A percentile compares a stretch with the other conserved stretches of the same genome.
phyloP scores from a whole-genome alignment of 805 yeast genomes.

The Saturnispora zaruensis region DNA sequence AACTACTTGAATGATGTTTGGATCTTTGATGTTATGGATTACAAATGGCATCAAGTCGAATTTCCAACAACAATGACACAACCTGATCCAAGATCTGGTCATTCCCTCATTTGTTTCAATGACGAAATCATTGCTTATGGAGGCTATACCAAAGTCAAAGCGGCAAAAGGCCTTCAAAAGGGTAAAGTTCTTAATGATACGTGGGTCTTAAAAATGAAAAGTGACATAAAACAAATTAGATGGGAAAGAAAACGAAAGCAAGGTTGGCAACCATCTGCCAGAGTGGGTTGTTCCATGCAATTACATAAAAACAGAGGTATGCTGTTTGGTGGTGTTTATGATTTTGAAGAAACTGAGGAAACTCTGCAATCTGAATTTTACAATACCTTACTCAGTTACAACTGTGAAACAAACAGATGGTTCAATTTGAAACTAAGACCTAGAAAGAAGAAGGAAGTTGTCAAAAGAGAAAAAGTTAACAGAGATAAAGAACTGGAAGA shows the following conservation, averaged over 20 bases:
- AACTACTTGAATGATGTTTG: conserved; percentile 80
- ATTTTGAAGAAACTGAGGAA: conserved; percentile 92
- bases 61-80: conserved; percentile 71
- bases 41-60: conserved; percentile 86
- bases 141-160: conserved; percentile 90
- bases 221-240: conserved; percentile 64
- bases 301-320: conserved; percentile 87
- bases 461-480: conserved; percentile 37
- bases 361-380: conserved; percentile 75
- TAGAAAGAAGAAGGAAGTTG: conserved; percentile 41
- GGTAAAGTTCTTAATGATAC: conserved; percentile 83
- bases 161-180: conserved; percentile 77
- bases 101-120: conserved; percentile 61
- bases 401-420: conserved; percentile 85
- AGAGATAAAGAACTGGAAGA: conserved; percentile 80
- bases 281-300: conserved; percentile 92
- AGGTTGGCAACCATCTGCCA: conserved; percentile 83
- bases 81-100: conserved; percentile 94
- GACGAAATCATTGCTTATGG: conserved; percentile 83
- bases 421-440: conserved; percentile 59
- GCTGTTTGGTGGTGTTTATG: conserved; percentile 92
- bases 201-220: conserved; percentile 82
- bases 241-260: conserved; percentile 90
- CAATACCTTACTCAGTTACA: conserved; percentile 74
- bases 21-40: conserved; percentile 83